Conservation (phyloP, 1,284 basidiomycete species). For the Rhizoctonia solani region DNA sequence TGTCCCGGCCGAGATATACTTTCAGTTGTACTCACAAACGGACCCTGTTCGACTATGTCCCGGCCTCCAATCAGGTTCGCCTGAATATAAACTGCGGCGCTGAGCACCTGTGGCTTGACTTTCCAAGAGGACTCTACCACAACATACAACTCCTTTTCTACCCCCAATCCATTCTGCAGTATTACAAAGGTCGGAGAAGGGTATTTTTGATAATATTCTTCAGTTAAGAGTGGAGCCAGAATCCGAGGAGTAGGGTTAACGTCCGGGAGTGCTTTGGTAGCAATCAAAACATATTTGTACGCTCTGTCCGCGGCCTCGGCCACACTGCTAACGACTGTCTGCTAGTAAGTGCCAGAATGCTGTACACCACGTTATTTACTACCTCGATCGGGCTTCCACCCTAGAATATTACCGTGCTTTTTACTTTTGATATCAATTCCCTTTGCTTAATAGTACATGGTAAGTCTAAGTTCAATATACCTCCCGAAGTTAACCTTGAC, state of each 20-base stretch:
- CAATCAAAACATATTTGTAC: slow-evolving; percentile 70
- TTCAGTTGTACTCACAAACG: slow-evolving; percentile 50
- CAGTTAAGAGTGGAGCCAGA: slow-evolving; percentile 60
- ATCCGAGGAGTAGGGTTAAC: slow-evolving; percentile 60
- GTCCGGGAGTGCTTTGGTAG: slow-evolving; percentile 77
- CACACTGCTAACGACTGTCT: slow-evolving; percentile 60
- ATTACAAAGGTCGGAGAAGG: slow-evolving; percentile 66
- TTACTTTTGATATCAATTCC: slow-evolving; percentile 60
- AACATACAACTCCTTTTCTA: slow-evolving; percentile 68
- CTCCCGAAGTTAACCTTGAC: slow-evolving; percentile 35
- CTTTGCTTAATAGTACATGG: background rate
- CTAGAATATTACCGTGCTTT: slow-evolving; percentile 61
- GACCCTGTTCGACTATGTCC: slow-evolving; percentile 56
- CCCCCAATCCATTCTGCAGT: slow-evolving; percentile 77
- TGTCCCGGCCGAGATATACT: background rate
- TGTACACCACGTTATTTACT: no score
- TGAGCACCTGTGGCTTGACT: slow-evolving; percentile 54
- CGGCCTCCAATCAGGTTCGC: slow-evolving; percentile 53
- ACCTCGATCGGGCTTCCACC: slow-evolving; percentile 69
- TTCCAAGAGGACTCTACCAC: slow-evolving; percentile 49
- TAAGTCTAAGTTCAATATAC: background rate
- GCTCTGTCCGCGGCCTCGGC: slow-evolving; percentile 60
- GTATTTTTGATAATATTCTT: slow-evolving; percentile 54
- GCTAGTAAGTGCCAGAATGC: slow-evolving; percentile 37
- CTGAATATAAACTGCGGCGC: slow-evolving; percentile 58